Conservation (phyloP, 1,284 basidiomycete genomes). For the Cystobasidium pallidum region DNA sequence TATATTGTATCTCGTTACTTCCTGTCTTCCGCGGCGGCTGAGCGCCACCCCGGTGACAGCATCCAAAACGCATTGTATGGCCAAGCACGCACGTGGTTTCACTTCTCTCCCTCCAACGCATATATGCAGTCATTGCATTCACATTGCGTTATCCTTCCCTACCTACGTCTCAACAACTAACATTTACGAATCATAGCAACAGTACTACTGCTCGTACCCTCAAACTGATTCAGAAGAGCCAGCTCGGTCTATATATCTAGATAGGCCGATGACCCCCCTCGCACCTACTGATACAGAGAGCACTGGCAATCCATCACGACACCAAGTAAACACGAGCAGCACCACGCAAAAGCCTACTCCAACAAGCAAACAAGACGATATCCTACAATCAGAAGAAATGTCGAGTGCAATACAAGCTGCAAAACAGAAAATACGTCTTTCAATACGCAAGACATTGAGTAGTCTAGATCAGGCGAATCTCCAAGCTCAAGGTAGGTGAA, state of each 20-base stretch:
- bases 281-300: no score
- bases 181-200: no score
- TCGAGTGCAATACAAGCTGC: constrained; percentile 49
- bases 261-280: neutral
- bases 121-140: no score
- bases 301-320: neutral
- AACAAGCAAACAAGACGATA: neutral
- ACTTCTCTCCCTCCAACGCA: no score
- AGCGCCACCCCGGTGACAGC: no score
- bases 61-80: no score
- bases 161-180: no score
- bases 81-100: no score
- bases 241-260: neutral
- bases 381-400: constrained; percentile 9
- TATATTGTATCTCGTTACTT: no score
- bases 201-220: no score
- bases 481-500: constrained; percentile 48
- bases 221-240: neutral
- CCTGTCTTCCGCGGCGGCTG: no score
- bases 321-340: neutral
- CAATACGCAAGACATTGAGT: constrained; percentile 49
- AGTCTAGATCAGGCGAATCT: constrained; percentile 42
- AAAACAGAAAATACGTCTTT: constrained; percentile 53
- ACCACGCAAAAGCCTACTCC: neutral
- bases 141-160: no score